These are phyloP conservation scores for Canavalia gladiata DNA, from an alignment of 306 rosid species.

Conservation along the genomic window DNA sequence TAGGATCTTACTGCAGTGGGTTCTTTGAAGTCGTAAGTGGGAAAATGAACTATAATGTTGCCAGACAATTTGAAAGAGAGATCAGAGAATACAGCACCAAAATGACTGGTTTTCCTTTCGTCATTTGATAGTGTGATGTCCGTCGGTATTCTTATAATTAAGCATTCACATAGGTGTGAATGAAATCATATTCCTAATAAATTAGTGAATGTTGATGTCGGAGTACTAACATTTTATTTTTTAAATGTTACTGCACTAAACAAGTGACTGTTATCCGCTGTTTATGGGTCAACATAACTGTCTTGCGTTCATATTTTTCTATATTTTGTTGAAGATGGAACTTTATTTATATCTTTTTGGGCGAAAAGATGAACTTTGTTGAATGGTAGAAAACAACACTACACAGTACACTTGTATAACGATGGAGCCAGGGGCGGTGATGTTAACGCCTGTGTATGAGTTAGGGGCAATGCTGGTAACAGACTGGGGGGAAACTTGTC, in stretches of 20 bases:
- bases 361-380: too few relatives aligned
- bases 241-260: not conserved
- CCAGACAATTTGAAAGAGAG: not conserved
- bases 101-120: not conserved
- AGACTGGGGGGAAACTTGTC: too few relatives aligned
- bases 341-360: too few relatives aligned
- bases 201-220: not conserved
- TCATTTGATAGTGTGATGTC: not conserved
- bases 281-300: not conserved
- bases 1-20: not conserved
- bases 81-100: not conserved
- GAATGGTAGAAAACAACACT: too few relatives aligned
- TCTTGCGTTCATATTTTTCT: not conserved
- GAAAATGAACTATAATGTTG: not conserved
- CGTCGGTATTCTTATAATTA: not conserved
- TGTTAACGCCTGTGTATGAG: too few relatives aligned
- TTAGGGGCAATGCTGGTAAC: too few relatives aligned
- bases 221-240: not conserved
- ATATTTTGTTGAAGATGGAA: not conserved
- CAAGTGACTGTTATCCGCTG: not conserved
- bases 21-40: not conserved
- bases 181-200: not conserved
- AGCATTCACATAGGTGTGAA: not conserved
- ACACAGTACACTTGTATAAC: too few relatives aligned
- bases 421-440: too few relatives aligned